phyloP scores from a whole-genome alignment of 148 eudicot genomes.

The Chenopodium berlandieri region DNA sequence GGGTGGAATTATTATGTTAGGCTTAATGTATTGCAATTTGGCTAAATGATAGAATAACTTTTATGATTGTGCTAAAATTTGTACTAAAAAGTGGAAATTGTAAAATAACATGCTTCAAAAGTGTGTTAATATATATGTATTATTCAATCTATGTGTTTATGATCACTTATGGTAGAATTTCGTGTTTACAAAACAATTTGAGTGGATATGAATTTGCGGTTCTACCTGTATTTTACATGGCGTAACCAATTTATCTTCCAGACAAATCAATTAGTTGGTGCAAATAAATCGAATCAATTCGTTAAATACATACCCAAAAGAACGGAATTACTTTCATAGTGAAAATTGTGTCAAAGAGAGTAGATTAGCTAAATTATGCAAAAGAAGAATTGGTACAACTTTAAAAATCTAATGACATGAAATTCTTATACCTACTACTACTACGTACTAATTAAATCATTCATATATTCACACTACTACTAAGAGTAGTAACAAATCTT shows the following conservation, averaged over 20 bases:
- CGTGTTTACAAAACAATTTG: too few relatives aligned
- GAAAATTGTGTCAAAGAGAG: not conserved
- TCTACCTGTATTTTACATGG: too few relatives aligned
- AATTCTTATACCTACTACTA: constrained; percentile 2
- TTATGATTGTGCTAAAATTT: not conserved
- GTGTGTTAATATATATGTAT: too few relatives aligned
- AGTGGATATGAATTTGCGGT: too few relatives aligned
- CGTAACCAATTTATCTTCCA: not conserved
- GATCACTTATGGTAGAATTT: too few relatives aligned
- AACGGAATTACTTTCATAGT: not conserved
- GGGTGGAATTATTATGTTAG: not conserved
- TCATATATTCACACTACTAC: not conserved
- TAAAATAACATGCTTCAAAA: not conserved
- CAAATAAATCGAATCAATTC: not conserved
- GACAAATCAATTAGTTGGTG: not conserved
- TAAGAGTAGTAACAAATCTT: constrained; percentile 4
- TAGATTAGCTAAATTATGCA: not conserved
- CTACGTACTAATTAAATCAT: not conserved
- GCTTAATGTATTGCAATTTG: not conserved
- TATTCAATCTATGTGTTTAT: too few relatives aligned
- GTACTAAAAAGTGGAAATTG: not conserved
- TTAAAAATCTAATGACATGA: not conserved
- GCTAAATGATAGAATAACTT: not conserved
- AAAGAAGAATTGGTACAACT: not conserved
- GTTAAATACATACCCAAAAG: not conserved